Base-by-base conservation (phyloP, 2,329 filamentous ascomycete species). In the Fusarium transvaalense region DNA sequence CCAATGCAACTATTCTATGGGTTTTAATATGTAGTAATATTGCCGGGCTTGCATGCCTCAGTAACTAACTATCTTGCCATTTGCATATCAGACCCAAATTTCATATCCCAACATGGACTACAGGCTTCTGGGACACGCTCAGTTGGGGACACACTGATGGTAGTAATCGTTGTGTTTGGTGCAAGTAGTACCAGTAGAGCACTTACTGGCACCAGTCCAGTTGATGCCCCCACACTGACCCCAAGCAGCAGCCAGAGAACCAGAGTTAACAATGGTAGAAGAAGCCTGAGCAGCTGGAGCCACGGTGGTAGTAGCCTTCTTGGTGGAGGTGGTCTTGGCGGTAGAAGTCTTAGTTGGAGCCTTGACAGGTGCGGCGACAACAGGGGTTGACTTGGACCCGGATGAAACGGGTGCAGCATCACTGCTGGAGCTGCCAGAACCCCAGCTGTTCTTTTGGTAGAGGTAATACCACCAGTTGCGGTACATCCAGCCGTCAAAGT, bases 401-500 rank as follows among this genome's bases (percentile, higher is more conserved):
- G 55, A 23, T 17, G 56, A 46, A 23, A 23, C 38, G 13, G 60
- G n/a, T 9, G 38, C 34, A 42, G 25, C 27, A 14, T 17, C 13
- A 17, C 17, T 45, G 15, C 34, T 42, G n/a, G 50, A 23, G 14
- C 29, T 68, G 4, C 46, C 32, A 5, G 66, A 58, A 6, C 32
- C 42, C 75, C 74, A 77, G 45, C 60, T 64, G 23, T 76, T 68
- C 42, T 72, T 71, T 17, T 68, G 68, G 12, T 75, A 71, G 21
- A 77, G 66, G 57, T 77, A 71, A 61, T 77, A 75, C 81, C 81
- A 84, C 80, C 81, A 84, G 69, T 83, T 81, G 21, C 82, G 76
- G 47, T 78, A 74, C 82, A 84, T 84, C 82, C 82, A 84, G 29
- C 79, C 81, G 60, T 83, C 82, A 54, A 84, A 84, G 41, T 83